These are phyloP conservation scores for Rhizoclosmatium globosum DNA, from an alignment of 192 early-diverging fungal species.

Conservation along the genomic window DNA sequence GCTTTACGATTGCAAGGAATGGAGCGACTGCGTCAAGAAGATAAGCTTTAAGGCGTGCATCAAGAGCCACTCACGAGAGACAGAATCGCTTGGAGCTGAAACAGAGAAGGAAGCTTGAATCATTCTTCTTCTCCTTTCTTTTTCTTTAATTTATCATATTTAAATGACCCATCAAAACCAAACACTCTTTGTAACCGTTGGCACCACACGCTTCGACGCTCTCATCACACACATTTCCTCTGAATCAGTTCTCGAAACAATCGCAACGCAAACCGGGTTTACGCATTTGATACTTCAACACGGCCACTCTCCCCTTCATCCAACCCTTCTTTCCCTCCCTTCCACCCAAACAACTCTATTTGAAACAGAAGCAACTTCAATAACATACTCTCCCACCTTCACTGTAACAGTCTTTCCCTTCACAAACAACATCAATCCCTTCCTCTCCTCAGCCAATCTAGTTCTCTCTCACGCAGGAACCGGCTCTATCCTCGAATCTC, in stretches of 20 bases:
- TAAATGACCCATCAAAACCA: neutral
- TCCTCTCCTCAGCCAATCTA: constrained; percentile 71
- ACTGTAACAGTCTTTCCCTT: constrained; percentile 56
- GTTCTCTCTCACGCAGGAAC: constrained; percentile 89
- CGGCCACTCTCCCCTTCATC: constrained; percentile 50
- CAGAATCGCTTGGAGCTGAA: neutral
- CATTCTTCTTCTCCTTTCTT: too few species aligned
- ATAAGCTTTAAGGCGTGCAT: neutral
- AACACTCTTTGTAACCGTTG: constrained; percentile 82
- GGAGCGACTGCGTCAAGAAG: neutral
- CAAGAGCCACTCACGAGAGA: neutral
- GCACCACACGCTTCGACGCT: constrained; percentile 88
- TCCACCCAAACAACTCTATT: constrained; percentile 40
- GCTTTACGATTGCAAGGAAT: neutral
- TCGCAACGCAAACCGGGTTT: constrained; percentile 58
- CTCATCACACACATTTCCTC: constrained; percentile 64
- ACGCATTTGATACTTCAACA: constrained; percentile 72
- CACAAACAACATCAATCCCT: constrained; percentile 57
- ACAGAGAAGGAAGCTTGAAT: neutral
- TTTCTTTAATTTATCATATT: neutral
- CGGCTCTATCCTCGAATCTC: constrained; percentile 82
- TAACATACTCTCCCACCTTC: constrained; percentile 8
- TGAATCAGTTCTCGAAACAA: constrained; percentile 53
- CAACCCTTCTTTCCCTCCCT: neutral
- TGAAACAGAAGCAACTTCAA: neutral